Base-by-base conservation (phyloP, 2,329 filamentous ascomycete species). In the Diaporthe velutina region DNA sequence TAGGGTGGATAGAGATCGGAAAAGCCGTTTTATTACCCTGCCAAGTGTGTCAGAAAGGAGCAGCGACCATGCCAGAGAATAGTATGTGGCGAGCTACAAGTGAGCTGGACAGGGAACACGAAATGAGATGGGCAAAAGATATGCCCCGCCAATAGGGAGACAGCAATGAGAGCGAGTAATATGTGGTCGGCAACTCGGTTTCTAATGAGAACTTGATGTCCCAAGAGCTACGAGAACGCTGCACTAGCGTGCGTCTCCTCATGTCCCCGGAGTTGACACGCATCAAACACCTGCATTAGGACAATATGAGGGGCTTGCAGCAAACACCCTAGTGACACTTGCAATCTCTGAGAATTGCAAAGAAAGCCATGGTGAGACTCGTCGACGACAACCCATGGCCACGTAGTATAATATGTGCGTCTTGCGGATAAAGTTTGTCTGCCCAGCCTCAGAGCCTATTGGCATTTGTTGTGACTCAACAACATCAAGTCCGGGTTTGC, bases 1-100 rank as follows among this genome's bases (percentile, higher is more conserved):
- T 80, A 74, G 75, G 70, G 79, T 77, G 73, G 74, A 75, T 76
- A 76, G 71, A 74, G 79, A 70, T 75, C 71, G 74, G 74, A 77
- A 70, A 66, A 74, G 48, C 72, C 74, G 74, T 71, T 67, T 76
- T 52, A 79, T 48, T 30, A 77, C 75, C 40, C 80, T 81, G 58
- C 30, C 42, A 71, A 71, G 22, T 35, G 28, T 38, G 72, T 81
- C 64, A 81, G 80, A 71, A 58, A 57, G 30, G 33, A 45, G 33
- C 22, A 30, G 7, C 13, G 54, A 22, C 25, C 57, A 70, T 38
- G 57, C 25, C 19, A 54, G 48, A 38, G n/a, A 17, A 40, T 17
- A 9, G 22, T 35, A 55, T 72, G 19, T 28, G 35, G 48, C 17
- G 40, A 73, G 42, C 19, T 28, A 22, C 52, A 28, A 19, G 15